phyloP scores from a whole-genome alignment of 2,329 filamentous ascomycete genomes.

The Alternaria novae-zelandiae region DNA sequence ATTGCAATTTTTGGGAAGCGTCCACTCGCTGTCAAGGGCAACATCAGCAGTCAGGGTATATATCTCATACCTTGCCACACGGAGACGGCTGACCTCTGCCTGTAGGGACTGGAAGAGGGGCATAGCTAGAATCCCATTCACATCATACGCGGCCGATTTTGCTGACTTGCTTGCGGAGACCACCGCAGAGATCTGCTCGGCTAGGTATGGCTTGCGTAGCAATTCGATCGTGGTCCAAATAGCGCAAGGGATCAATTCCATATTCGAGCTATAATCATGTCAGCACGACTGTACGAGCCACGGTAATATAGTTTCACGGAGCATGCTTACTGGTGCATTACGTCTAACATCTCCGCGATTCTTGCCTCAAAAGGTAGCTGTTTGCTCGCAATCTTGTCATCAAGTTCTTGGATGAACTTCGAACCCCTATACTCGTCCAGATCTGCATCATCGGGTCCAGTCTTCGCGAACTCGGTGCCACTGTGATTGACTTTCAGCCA shows the following conservation, averaged over 20 bases:
- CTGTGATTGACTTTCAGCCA: slow-evolving; percentile 28
- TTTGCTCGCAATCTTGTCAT: slow-evolving; percentile 15
- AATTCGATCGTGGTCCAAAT: slow-evolving; percentile 38
- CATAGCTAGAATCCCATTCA: slow-evolving; percentile 14
- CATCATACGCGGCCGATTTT: slow-evolving; percentile 19
- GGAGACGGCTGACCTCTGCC: slow-evolving; percentile 32
- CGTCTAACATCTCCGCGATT: slow-evolving; percentile 28
- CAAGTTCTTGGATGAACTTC: slow-evolving; percentile 29
- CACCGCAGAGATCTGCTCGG: slow-evolving; percentile 18
- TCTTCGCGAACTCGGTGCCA: slow-evolving; percentile 22
- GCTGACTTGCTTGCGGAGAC: slow-evolving; percentile 16
- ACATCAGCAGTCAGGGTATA: slow-evolving; percentile 18
- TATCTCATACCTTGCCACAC: slow-evolving; percentile 16
- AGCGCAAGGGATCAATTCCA: slow-evolving; percentile 19
- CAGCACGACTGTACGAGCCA: slow-evolving; percentile 1
- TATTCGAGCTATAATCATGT: slow-evolving; percentile 21
- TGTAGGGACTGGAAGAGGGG: slow-evolving; percentile 36
- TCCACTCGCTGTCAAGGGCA: slow-evolving; percentile 30
- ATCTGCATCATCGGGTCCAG: slow-evolving; percentile 13
- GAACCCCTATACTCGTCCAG: slow-evolving; percentile 31
- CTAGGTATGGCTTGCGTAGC: slow-evolving; percentile 25
- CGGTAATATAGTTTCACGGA: neutral
- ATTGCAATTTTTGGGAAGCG: slow-evolving; percentile 20
- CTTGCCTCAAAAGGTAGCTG: slow-evolving; percentile 1
- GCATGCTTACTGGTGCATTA: slow-evolving; percentile 33